Percentiles rank a stretch among this genome's conserved stretches.
Conservation (phyloP, 805 yeast genomes). For the Sugiyamaella qingdaonensis region DNA sequence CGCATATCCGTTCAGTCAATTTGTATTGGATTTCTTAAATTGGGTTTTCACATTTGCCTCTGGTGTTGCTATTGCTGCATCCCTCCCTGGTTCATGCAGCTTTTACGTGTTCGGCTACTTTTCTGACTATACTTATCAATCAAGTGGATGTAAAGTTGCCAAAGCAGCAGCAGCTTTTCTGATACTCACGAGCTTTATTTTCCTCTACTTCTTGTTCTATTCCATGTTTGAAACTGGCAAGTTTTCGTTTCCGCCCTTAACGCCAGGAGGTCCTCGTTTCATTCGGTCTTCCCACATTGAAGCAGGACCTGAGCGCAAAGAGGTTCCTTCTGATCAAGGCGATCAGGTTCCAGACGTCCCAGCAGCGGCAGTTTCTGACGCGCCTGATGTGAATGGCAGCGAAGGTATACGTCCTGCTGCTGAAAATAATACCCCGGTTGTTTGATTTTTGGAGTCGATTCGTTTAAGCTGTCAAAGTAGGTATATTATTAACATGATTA, state of each 20-base stretch:
- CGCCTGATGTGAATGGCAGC: too few relatives aligned
- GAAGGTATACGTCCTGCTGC: too few relatives aligned
- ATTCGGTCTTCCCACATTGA: neutral
- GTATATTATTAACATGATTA: too few relatives aligned
- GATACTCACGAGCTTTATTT: neutral
- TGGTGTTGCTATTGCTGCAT: neutral
- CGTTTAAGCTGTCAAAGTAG: too few relatives aligned
- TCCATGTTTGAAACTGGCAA: neutral
- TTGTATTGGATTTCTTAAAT: neutral
- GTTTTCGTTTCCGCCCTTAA: neutral
- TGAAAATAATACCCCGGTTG: too few relatives aligned
- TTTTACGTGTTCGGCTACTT: neutral
- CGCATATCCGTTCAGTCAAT: neutral
- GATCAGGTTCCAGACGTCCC: too few relatives aligned
- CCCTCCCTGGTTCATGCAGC: neutral
- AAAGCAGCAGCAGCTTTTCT: neutral
- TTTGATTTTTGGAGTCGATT: too few relatives aligned
- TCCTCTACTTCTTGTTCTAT: neutral
- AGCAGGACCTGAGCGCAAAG: neutral
- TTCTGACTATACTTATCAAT: neutral
- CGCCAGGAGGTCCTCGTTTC: neutral
- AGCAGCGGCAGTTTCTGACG: too few relatives aligned
- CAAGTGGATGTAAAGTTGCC: neutral
- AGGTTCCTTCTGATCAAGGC: neutral
- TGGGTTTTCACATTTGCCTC: constrained; percentile 1